Conservation (phyloP, 805 yeast species). For the Candida argentea region DNA sequence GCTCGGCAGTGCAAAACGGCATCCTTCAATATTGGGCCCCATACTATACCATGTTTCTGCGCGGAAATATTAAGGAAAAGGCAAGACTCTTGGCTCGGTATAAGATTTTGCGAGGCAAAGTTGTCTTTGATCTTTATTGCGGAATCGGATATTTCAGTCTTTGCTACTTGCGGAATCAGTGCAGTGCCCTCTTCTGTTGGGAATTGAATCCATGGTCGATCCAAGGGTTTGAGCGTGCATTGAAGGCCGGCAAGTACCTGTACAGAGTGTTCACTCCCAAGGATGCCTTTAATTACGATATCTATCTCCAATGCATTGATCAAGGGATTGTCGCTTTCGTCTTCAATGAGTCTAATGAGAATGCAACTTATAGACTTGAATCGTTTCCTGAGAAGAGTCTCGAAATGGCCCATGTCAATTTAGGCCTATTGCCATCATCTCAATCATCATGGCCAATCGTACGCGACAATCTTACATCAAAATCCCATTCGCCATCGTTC, state of each 20-base stretch:
- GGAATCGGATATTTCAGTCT: conserved; percentile 84
- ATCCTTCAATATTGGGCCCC: conserved; percentile 81
- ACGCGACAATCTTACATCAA: conserved; percentile 5
- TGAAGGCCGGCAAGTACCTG: conserved; percentile 32
- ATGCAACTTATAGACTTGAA: conserved; percentile 32
- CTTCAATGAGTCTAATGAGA: conserved; percentile 56
- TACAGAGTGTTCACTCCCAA: conserved; percentile 19
- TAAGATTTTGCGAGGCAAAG: conserved; percentile 23
- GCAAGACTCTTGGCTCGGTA: conserved; percentile 47
- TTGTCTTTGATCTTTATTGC: conserved; percentile 62
- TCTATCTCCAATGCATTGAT: conserved; percentile 8
- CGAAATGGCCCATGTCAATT: conserved; percentile 50
- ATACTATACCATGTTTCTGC: conserved; percentile 71
- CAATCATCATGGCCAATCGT: conserved; percentile 50
- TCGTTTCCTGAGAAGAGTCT: conserved; percentile 7
- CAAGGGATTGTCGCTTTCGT: conserved; percentile 31
- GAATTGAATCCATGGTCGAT: conserved; percentile 81
- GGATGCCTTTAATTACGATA: conserved; percentile 18
- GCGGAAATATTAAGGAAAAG: conserved; percentile 82
- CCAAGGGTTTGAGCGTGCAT: conserved; percentile 56
- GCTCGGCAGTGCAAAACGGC: conserved; percentile 59
- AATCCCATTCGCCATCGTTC: no score
- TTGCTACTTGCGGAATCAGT: conserved; percentile 48
- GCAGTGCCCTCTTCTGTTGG: conserved; percentile 57
- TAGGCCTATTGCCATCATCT: conserved; percentile 74